Percentiles rank a stretch among this genome's conserved stretches.
phyloP scores from a whole-genome alignment of 2,329 filamentous ascomycete genomes.

The Thelonectria blattea region DNA sequence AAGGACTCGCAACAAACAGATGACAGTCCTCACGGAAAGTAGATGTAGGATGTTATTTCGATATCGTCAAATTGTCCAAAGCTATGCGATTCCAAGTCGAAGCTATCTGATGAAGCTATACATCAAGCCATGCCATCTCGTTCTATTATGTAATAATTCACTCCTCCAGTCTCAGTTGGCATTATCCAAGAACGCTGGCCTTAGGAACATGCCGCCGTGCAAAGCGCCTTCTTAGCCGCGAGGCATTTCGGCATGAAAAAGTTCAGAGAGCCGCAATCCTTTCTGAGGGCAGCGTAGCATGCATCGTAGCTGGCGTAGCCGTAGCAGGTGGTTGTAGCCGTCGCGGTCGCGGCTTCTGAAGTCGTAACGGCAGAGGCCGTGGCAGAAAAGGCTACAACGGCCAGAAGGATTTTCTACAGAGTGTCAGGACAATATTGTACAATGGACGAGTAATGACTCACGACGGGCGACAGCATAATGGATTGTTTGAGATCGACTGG shows the following conservation, averaged over 20 bases:
- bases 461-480: neutral
- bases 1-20: no score
- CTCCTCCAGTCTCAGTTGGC: no score
- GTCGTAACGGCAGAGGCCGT: neutral
- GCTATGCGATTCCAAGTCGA: no score
- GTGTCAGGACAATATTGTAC: neutral
- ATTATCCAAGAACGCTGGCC: no score
- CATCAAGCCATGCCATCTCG: no score
- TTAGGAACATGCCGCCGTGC: neutral
- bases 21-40: no score
- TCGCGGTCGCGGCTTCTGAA: neutral
- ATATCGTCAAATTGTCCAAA: no score
- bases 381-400: neutral
- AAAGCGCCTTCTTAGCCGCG: neutral
- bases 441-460: neutral
- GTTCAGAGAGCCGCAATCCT: neutral
- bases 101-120: no score
- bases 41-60: no score
- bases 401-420: neutral
- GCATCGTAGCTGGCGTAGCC: neutral
- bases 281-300: neutral
- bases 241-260: neutral
- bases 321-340: neutral
- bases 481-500: neutral
- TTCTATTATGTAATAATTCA: no score